A percentile compares a stretch with the other conserved stretches of the same genome.
phyloP scores from a whole-genome alignment of 257 asterid species.

The Craterostigma plantagineum region DNA sequence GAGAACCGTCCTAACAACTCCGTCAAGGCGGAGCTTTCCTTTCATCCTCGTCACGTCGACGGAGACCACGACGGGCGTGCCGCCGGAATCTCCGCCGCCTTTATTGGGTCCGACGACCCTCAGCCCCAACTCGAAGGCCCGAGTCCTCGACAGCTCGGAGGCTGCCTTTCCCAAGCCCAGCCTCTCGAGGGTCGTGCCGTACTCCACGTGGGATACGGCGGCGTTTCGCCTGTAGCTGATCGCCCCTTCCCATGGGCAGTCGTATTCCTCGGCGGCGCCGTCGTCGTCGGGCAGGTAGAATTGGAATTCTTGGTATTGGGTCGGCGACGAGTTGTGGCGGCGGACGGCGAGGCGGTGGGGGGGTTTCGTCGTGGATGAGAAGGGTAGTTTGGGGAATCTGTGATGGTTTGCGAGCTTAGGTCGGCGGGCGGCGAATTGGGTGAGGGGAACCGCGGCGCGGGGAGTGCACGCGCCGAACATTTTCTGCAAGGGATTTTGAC shows the following conservation, averaged over 20 bases:
- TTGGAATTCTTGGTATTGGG: neutral
- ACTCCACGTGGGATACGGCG: constrained; percentile 46
- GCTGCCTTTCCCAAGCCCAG: constrained; percentile 55
- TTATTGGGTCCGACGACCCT: constrained; percentile 46
- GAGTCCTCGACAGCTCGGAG: constrained; percentile 34
- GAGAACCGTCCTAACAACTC: constrained; percentile 56
- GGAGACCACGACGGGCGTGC: constrained; percentile 81
- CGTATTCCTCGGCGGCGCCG: constrained; percentile 23
- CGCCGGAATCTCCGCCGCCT: constrained; percentile 38
- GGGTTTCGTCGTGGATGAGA: too few species aligned
- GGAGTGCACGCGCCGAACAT: too few species aligned
- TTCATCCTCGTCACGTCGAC: constrained; percentile 55
- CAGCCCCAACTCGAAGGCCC: constrained; percentile 74
- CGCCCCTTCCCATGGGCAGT: constrained; percentile 72
- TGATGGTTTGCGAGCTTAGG: constrained; percentile 1
- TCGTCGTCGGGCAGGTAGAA: neutral
- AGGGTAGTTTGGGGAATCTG: too few species aligned
- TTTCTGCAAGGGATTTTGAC: too few species aligned
- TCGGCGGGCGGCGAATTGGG: constrained; percentile 5
- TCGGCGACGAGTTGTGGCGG: neutral
- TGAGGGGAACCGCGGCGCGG: too few species aligned
- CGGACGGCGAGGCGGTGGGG: neutral
- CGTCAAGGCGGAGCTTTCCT: constrained; percentile 62
- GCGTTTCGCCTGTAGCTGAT: constrained; percentile 50
- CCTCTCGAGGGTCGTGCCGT: constrained; percentile 77